Conservation (phyloP, 2,329 filamentous ascomycete genomes). For the Penicillium oxalicum region DNA sequence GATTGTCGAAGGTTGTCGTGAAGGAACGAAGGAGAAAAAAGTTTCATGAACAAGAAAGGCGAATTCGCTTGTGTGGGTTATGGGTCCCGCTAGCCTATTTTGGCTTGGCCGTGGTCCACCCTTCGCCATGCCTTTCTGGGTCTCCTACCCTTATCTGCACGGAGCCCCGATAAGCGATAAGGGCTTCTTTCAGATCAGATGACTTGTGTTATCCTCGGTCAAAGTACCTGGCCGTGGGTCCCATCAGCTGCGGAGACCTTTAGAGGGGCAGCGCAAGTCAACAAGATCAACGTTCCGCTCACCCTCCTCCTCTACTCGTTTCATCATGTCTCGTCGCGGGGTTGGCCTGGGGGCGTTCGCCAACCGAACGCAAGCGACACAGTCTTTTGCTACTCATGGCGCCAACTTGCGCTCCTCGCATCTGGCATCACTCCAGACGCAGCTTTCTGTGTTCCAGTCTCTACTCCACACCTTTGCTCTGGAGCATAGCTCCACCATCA, state of each 20-base stretch:
- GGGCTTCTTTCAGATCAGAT: constrained; percentile 22
- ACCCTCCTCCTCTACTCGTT: background rate
- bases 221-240: too few species aligned
- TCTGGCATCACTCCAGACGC: constrained; percentile 78
- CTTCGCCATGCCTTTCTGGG: constrained; percentile 2
- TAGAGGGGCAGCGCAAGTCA: background rate
- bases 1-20: constrained; percentile 35
- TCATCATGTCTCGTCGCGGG: constrained; percentile 50
- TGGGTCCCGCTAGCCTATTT: constrained; percentile 17
- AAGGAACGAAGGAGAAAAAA: constrained; percentile 21
- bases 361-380: constrained; percentile 73
- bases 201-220: constrained; percentile 9
- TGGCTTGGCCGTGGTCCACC: constrained; percentile 1
- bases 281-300: too few species aligned
- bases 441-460: constrained; percentile 92
- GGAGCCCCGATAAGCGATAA: constrained; percentile 3
- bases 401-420: constrained; percentile 78
- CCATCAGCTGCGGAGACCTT: background rate
- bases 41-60: constrained; percentile 18
- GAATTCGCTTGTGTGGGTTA: constrained; percentile 34
- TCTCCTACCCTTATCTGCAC: constrained; percentile 14
- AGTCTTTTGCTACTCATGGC: constrained; percentile 87
- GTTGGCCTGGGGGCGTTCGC: constrained; percentile 89
- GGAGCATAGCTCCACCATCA: constrained; percentile 92
- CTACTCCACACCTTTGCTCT: constrained; percentile 91